Conservation (phyloP, 2,329 filamentous ascomycete genomes). For the Cladosporium sp. region DNA sequence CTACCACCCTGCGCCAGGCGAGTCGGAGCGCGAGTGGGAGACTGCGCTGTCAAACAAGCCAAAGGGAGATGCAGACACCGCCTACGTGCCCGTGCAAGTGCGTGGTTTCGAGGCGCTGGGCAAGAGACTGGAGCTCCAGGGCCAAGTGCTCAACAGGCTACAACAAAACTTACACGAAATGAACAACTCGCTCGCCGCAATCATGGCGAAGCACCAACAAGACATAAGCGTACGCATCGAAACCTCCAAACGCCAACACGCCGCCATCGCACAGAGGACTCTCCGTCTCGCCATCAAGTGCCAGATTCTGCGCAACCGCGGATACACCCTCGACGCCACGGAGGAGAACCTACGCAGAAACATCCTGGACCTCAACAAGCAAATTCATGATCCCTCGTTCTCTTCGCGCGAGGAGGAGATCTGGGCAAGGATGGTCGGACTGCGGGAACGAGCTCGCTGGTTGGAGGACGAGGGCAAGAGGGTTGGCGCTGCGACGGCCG, state of each 20-base stretch:
- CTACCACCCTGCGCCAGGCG: conserved; percentile 68
- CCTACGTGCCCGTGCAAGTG: conserved; percentile 75
- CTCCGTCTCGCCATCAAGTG: conserved; percentile 75
- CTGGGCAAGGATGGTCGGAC: conserved; percentile 76
- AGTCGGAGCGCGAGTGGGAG: conserved; percentile 80
- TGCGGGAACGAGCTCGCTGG: conserved; percentile 70
- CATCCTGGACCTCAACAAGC: conserved; percentile 66
- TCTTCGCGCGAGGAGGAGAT: conserved; percentile 78
- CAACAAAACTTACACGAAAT: conserved; percentile 75
- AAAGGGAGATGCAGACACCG: conserved; percentile 50
- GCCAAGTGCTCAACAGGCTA: conserved; percentile 67
- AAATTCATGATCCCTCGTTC: conserved; percentile 72
- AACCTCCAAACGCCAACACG: conserved; percentile 71
- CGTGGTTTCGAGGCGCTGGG: conserved; percentile 72
- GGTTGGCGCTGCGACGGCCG: conserved; percentile 52
- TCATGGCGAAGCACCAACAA: conserved; percentile 75
- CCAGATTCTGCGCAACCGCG: conserved; percentile 76
- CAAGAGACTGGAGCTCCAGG: conserved; percentile 71
- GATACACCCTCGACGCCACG: conserved; percentile 75
- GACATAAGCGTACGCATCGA: conserved; percentile 72
- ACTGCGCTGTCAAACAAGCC: conserved; percentile 80
- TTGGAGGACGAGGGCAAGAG: conserved; percentile 74
- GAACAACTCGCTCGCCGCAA: conserved; percentile 69
- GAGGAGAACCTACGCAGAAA: conserved; percentile 78
- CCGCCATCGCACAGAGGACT: conserved; percentile 70